Base-by-base conservation (phyloP, 179 eudicot genomes). In the Actinidia chinensis region DNA sequence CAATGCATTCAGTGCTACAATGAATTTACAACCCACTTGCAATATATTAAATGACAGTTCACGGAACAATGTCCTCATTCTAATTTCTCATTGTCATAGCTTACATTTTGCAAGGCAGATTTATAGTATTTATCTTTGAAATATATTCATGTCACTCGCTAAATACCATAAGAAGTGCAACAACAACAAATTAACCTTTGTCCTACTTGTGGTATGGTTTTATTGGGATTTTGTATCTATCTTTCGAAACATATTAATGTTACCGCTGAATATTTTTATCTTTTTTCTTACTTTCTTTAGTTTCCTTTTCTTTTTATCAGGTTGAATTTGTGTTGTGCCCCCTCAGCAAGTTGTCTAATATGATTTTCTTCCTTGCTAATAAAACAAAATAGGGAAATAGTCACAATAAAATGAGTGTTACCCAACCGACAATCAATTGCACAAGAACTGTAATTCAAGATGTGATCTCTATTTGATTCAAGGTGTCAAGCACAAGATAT, bases 141-240 rank as follows among this genome's bases (percentile, higher is more conserved):
- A 66, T 47, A 43, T 40, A 66, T 40, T 66, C 48, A 66, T 66
- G 70, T 18, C 71, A 67, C 71, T 48, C 50, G 42, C 71, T 42
- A 40, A 44, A 5, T 7, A 9, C 48, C 18, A 67, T n/a, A 67
- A 67, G 46, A 42, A 12, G 71, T 42, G 50, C 22, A 42, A 42
- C 2, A 18, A 40, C 25, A 15, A 40, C 9, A 65, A 36, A 33
- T 43, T 43, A 4, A 18, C 20, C 48, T 40, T 43, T 9, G 69
- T 18, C 71, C 42, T 40, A 8, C 47, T 65, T 36, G 7, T 14
- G 23, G 33, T 28, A 28, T 28, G 33, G 33, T 28, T 28, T 28
- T 28, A 28, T 28, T 28, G 33, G 33, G 33, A 28, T 28, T 28
- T 28, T 28, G 33, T 28, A 28, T 28, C 33, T 1, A 28, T 28